A percentile compares a stretch with the other conserved stretches of the same genome.
These are phyloP conservation scores for Saxispiralis lemnorum DNA, from an alignment of 495 filamentous ascomycete species.

Conservation along the genomic window DNA sequence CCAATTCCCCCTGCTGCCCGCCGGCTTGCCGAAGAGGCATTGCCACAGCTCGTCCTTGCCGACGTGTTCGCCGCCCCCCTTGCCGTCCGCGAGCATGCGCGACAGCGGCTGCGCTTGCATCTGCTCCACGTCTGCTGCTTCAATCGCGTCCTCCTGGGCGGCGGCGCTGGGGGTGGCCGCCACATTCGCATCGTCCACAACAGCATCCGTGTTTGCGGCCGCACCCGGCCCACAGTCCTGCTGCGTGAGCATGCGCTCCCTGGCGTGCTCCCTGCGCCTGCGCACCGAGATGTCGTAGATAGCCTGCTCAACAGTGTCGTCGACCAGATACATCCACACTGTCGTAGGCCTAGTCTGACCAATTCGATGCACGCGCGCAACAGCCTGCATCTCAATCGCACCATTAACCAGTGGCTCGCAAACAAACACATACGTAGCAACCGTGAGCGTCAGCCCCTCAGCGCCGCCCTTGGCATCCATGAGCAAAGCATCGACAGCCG, in stretches of 20 bases:
- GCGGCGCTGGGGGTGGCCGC: slow-evolving; percentile 5
- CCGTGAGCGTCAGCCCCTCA: slow-evolving; percentile 74
- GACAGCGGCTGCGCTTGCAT: slow-evolving; percentile 49
- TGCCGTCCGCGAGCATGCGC: slow-evolving; percentile 49
- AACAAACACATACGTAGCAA: slow-evolving; percentile 84
- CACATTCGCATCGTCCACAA: slow-evolving; percentile 49
- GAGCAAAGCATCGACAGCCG: slow-evolving; percentile 64
- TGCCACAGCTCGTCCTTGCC: slow-evolving; percentile 68
- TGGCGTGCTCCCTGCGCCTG: slow-evolving; percentile 58
- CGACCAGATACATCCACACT: slow-evolving; percentile 85
- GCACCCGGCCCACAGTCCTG: slow-evolving; percentile 11
- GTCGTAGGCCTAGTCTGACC: slow-evolving; percentile 75
- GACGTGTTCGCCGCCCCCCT: slow-evolving; percentile 64
- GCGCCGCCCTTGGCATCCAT: slow-evolving; percentile 77
- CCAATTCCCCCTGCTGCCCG: slow-evolving; percentile 5
- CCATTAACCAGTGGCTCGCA: slow-evolving; percentile 88
- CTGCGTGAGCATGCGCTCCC: slow-evolving; percentile 21
- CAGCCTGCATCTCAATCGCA: slow-evolving; percentile 82
- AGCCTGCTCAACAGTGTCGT: slow-evolving; percentile 72
- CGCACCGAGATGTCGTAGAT: slow-evolving; percentile 74
- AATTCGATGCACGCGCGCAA: slow-evolving; percentile 85
- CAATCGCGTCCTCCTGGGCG: slow-evolving; percentile 43
- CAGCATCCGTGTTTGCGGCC: slow-evolving; percentile 17
- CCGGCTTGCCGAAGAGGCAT: slow-evolving; percentile 48
- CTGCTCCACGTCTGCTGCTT: slow-evolving; percentile 68